Evolutionary conservation across 176 grass and related monocot species (phyloP).

Genomic region (Musa schizocarpa): DNA sequence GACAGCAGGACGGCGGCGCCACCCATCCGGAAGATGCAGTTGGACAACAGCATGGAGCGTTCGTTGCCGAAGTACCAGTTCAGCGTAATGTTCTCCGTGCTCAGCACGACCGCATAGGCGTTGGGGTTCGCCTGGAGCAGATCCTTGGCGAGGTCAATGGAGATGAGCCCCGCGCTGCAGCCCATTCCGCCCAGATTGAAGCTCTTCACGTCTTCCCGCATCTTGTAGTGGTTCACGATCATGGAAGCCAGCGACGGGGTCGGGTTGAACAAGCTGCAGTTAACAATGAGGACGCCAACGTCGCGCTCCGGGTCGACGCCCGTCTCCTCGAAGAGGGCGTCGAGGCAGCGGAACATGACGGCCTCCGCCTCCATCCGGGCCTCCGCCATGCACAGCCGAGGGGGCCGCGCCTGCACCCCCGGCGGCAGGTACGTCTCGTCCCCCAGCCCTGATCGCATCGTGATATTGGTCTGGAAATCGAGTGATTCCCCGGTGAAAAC

Average conservation of each 20-base stretch:
- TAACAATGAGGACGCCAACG: slow-evolving; percentile 54
- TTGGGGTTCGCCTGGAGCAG: slow-evolving; percentile 52
- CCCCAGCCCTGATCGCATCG: slow-evolving; percentile 44
- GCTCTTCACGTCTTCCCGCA: slow-evolving; percentile 56
- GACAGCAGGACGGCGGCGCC: slow-evolving; percentile 58
- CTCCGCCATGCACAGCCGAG: slow-evolving; percentile 51
- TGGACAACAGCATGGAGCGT: slow-evolving; percentile 62
- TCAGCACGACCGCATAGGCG: slow-evolving; percentile 49
- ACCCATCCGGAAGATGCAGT: slow-evolving; percentile 84
- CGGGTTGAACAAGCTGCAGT: slow-evolving; percentile 79
- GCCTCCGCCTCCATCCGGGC: slow-evolving; percentile 50
- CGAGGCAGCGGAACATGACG: slow-evolving; percentile 68
- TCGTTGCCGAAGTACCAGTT: slow-evolving; percentile 79
- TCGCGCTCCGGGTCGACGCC: slow-evolving; percentile 51
- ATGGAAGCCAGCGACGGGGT: slow-evolving; percentile 65
- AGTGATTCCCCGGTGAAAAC: slow-evolving; percentile 39
- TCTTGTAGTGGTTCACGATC: slow-evolving; percentile 67
- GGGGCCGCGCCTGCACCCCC: slow-evolving; percentile 46
- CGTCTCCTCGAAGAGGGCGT: slow-evolving; percentile 42
- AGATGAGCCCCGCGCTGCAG: slow-evolving; percentile 66
- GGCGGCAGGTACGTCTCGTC: slow-evolving; percentile 61
- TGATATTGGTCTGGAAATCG: slow-evolving; percentile 68
- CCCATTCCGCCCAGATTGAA: slow-evolving; percentile 82
- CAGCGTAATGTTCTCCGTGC: slow-evolving; percentile 75
- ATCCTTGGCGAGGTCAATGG: slow-evolving; percentile 68